A percentile compares a stretch with the other conserved stretches of the same genome.
Conservation (phyloP, 306 rosid species). For the Acacia acuminata region DNA sequence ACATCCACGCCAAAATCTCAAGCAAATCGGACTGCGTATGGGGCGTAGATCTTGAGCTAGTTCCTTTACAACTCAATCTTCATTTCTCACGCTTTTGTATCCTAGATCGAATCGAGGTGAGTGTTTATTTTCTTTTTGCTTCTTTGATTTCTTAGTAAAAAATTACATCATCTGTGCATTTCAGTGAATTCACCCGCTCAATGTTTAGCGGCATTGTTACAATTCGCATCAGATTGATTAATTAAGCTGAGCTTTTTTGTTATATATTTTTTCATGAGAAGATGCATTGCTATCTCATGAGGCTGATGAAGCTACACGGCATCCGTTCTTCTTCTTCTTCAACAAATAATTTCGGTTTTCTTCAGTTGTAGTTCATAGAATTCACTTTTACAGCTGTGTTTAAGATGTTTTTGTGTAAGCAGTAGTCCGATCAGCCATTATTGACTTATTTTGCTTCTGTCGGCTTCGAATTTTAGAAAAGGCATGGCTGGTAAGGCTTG, state of each 20-base stretch:
- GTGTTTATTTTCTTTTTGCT: not conserved
- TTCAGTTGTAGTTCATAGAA: not conserved
- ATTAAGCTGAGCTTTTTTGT: not conserved
- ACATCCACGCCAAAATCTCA: not conserved
- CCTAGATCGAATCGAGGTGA: constrained; percentile 31
- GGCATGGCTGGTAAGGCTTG: not conserved
- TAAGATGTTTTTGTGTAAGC: not conserved
- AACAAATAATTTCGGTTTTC: not conserved
- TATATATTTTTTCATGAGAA: not conserved
- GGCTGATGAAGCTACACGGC: not conserved
- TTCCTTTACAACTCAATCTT: constrained; percentile 22
- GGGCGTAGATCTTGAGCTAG: not conserved
- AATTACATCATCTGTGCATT: not conserved
- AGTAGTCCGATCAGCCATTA: not conserved
- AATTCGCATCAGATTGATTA: not conserved
- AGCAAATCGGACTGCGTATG: constrained; percentile 1
- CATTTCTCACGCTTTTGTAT: constrained; percentile 18
- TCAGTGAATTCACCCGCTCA: not conserved
- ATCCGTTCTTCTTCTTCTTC: not conserved
- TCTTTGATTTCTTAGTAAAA: constrained; percentile 6
- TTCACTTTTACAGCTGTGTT: not conserved
- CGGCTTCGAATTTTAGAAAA: not conserved
- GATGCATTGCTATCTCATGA: not conserved
- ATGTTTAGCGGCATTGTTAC: not conserved
- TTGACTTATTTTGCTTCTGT: not conserved